Evolutionary conservation across 2,329 filamentous ascomycete genomes (phyloP), one percentile per base, ranked within the genome.

Genomic region (Sclerotiophoma versabilis): DNA sequence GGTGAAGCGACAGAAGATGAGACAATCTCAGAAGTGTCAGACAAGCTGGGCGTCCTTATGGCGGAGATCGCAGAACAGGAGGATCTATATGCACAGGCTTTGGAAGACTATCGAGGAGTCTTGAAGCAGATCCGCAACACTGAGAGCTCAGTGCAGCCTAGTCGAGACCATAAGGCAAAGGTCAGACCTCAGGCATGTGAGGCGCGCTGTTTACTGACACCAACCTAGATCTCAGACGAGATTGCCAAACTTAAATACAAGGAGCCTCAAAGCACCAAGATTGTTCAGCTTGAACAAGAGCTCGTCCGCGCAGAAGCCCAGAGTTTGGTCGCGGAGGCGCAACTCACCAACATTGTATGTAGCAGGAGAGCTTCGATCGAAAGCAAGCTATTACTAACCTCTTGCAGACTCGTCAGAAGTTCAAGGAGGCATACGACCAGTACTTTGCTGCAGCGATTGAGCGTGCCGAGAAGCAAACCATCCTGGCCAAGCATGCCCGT

Each of bases 61-160:
- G 89, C 90, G 19, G 95, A 98, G 80, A 86, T 99, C 57, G 95
- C 92, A 46, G 92, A 96, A 77, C 92, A 96, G 76, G 95, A 99
- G 75, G 93, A 97, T 64, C 72, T 83, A 38, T 98, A 93, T 75
- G 91, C 93, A 4, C 89, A 93, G 75, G 87, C 88, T 42, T 76
- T 99, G 49, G 95, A 99, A 75, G 92, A 96, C 59, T 91, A 90
- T 63, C 85, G 95, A 42, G 83, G 81, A 27, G 78, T 92, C 20
- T 81, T 99, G 75, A 99, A 99, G 84, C 85, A 91, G 63, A 96
- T 99, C 65, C 86, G 95, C 63, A 96, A 99, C 76, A 97, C 92
- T 12, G 95, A 99, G 81, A 89, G 89, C 78, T 96, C 91, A 63
- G 93, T 99, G 14, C 93, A 97, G 80, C 95, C 95, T 6, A 92